phyloP scores from a whole-genome alignment of 1,139 yeast genomes.

The Barnettozyma hawaiiensis region DNA sequence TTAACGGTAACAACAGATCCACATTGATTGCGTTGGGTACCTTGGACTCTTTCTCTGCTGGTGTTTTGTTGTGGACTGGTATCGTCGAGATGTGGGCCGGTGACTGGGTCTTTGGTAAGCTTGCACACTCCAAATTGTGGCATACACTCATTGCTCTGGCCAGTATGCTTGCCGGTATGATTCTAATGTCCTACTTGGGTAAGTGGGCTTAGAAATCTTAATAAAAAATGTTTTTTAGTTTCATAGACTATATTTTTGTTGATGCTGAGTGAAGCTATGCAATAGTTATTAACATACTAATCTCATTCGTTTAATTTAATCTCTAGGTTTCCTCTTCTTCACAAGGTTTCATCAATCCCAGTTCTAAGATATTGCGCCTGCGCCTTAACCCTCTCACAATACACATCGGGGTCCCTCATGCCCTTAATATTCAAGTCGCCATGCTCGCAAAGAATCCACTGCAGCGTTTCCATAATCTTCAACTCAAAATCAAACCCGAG shows the following conservation, averaged over 20 bases:
- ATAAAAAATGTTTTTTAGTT: too few relatives aligned
- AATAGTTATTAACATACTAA: too few relatives aligned
- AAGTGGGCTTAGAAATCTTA: slow-evolving; percentile 78
- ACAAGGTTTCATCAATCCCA: background rate
- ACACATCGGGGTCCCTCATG: slow-evolving; percentile 15
- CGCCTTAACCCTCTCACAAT: slow-evolving; percentile 19
- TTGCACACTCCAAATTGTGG: slow-evolving; percentile 31
- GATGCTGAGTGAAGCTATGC: too few relatives aligned
- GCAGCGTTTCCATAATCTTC: slow-evolving; percentile 22
- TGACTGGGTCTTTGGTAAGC: slow-evolving; percentile 50
- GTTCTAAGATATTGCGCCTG: background rate
- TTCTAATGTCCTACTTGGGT: slow-evolving; percentile 73
- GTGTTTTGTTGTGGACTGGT: slow-evolving; percentile 76
- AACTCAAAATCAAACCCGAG: slow-evolving; percentile 23
- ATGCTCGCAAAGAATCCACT: slow-evolving; percentile 25
- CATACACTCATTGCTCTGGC: slow-evolving; percentile 35
- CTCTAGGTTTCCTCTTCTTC: background rate
- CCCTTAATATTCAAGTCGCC: slow-evolving; percentile 24
- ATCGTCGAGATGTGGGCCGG: slow-evolving; percentile 77
- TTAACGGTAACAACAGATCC: slow-evolving; percentile 52
- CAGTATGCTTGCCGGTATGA: slow-evolving; percentile 50
- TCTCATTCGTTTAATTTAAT: too few relatives aligned
- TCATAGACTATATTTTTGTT: too few relatives aligned
- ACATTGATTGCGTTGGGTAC: slow-evolving; percentile 66
- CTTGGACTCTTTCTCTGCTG: slow-evolving; percentile 73